A percentile compares a stretch with the other conserved stretches of the same genome.
Conservation (phyloP, 164 flowering plant species). For the Macadamia tetraphylla region DNA sequence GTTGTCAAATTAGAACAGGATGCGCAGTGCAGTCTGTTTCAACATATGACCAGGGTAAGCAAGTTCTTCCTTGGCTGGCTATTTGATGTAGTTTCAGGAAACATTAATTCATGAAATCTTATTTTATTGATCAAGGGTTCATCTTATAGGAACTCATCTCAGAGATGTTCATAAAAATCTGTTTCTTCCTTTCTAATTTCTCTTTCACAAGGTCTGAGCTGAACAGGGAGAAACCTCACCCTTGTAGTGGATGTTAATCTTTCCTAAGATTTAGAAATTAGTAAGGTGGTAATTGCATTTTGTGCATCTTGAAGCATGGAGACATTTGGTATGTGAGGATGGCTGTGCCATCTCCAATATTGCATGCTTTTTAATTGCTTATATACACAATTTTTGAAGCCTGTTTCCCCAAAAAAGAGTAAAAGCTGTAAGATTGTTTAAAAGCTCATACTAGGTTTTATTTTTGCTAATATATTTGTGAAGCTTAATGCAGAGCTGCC, state of each 20-base stretch:
- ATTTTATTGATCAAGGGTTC: neutral
- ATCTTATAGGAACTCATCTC: neutral
- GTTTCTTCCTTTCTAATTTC: neutral
- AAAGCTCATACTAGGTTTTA: neutral
- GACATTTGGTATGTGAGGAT: neutral
- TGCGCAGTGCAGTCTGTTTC: constrained; percentile 55
- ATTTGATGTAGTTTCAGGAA: neutral
- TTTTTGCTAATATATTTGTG: too few relatives aligned
- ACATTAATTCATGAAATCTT: constrained; percentile 1
- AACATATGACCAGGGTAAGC: constrained; percentile 48
- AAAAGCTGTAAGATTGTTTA: too few relatives aligned
- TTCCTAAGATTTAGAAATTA: neutral
- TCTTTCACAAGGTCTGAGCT: too few relatives aligned
- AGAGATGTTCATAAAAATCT: neutral
- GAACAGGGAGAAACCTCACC: too few relatives aligned
- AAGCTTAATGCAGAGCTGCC: neutral
- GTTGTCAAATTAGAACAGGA: constrained; percentile 55
- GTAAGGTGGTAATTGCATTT: neutral
- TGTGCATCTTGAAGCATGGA: neutral
- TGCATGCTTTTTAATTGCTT: too few relatives aligned
- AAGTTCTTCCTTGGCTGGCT: neutral
- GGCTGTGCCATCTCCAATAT: too few relatives aligned
- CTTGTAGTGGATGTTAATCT: too few relatives aligned
- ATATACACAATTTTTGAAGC: too few relatives aligned
- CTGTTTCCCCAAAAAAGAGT: too few relatives aligned